phyloP scores from a whole-genome alignment of 2,329 filamentous ascomycete species.

The Nakataea oryzae region DNA sequence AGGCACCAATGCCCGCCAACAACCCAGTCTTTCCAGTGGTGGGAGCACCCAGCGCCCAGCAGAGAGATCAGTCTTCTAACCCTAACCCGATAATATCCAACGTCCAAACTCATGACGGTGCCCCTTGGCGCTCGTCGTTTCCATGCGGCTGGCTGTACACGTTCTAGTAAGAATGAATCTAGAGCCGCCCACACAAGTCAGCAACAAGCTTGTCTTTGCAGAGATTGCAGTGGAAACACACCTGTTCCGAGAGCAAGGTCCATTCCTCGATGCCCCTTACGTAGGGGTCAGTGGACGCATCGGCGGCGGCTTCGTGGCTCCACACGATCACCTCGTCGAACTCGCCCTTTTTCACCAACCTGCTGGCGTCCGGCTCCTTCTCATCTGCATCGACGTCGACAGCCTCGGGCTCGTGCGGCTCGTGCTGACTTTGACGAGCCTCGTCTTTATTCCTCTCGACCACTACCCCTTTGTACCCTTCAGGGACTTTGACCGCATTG shows the following conservation, averaged over 20 bases:
- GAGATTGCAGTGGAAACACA: neutral
- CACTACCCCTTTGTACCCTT: slow-evolving; percentile 59
- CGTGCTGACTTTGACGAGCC: slow-evolving; percentile 17
- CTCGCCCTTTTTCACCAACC: slow-evolving; percentile 50
- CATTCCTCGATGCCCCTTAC: slow-evolving; percentile 71
- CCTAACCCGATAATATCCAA: neutral
- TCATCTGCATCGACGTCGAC: slow-evolving; percentile 28
- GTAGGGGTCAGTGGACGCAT: slow-evolving; percentile 56
- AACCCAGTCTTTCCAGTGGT: too few relatives aligned
- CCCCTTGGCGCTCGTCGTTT: neutral
- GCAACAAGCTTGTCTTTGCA: neutral
- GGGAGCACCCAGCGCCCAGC: too few relatives aligned
- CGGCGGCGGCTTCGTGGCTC: slow-evolving; percentile 63
- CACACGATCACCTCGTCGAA: slow-evolving; percentile 77
- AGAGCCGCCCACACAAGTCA: neutral
- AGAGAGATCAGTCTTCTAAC: too few relatives aligned
- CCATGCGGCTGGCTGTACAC: neutral
- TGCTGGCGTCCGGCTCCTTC: slow-evolving; percentile 35
- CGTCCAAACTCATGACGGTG: neutral
- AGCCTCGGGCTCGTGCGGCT: slow-evolving; percentile 9
- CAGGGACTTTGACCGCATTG: slow-evolving; percentile 53
- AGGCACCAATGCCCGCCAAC: too few relatives aligned
- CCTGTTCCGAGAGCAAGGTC: slow-evolving; percentile 55
- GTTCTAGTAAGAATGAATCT: slow-evolving; percentile 4
- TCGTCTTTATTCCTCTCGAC: slow-evolving; percentile 27